Percentiles rank a stretch among this genome's conserved stretches.
Conservation (phyloP, 768 basidiomycete genomes). For the Fomitopsis serialis region DNA sequence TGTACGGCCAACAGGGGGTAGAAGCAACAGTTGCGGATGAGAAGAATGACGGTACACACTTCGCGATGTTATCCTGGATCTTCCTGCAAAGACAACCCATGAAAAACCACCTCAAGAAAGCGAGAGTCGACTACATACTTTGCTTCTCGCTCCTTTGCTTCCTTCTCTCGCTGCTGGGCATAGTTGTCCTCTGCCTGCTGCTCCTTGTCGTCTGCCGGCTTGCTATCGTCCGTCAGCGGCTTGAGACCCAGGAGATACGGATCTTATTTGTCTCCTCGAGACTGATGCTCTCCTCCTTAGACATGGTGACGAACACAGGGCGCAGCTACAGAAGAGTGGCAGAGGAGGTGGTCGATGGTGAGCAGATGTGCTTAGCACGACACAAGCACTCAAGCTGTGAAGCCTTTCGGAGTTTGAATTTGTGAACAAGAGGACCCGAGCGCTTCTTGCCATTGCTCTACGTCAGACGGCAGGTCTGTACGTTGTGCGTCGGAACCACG, state of each 20-base stretch:
- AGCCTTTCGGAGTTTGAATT: no score
- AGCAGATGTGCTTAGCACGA: not conserved
- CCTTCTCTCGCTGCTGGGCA: slow-evolving; percentile 60
- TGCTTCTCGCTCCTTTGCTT: slow-evolving; percentile 64
- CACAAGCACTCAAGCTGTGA: no score
- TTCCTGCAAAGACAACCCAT: slow-evolving; percentile 38
- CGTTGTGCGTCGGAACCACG: not conserved
- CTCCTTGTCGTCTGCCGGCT: slow-evolving; percentile 68
- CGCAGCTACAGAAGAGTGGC: not conserved
- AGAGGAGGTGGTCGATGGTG: not conserved
- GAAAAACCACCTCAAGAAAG: slow-evolving; percentile 16
- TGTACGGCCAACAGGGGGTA: slow-evolving; percentile 25
- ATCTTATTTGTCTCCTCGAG: slow-evolving; percentile 96
- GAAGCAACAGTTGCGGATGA: slow-evolving; percentile 19
- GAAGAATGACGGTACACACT: slow-evolving; percentile 58
- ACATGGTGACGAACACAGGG: slow-evolving; percentile 11
- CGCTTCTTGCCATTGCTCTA: no score
- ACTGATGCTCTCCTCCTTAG: slow-evolving; percentile 85
- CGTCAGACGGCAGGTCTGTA: no score
- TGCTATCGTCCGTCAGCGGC: slow-evolving; percentile 81
- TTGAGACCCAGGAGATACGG: slow-evolving; percentile 91
- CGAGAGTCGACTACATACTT: slow-evolving; percentile 45
- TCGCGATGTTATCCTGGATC: slow-evolving; percentile 73
- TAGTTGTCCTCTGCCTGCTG: slow-evolving; percentile 87
- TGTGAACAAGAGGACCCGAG: no score